Base-by-base conservation (phyloP, 352 stramenopile genomes). In the Globisporangium canariense region DNA sequence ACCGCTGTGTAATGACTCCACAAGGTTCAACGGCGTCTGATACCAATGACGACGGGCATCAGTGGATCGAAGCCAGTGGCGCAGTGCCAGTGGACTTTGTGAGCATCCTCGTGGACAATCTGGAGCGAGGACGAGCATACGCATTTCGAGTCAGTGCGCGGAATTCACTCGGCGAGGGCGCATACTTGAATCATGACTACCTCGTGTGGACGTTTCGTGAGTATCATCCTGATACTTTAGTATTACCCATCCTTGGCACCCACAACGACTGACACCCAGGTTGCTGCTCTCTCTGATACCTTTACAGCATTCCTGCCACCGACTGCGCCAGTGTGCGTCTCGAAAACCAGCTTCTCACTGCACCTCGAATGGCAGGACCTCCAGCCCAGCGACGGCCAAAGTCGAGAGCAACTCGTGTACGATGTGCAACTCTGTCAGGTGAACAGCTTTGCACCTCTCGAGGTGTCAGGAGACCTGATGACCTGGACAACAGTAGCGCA, bases 401-500 rank as follows among this genome's bases (percentile, higher is more conserved):
- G 50, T 14, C 32, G 38, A 18, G 57, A 61, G n/a, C 14, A 46
- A 2, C 13, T 72, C 11, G 36, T 62, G 18, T 77, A 68, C 11
- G 68, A 77, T 18, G 46, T 77, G 40, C 71, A 73, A 34, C 66
- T 75, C 25, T 52, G 53, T 13, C 57, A 66, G 28, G 55, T 75
- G 2, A 53, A 72, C 3, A 51, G 53, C 18, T 14, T 18, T 3
- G 45, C 25, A 30, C 3, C 25, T 18, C 14, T 61, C 1, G 46
- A 47, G 16, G 20, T 3, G 47, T 25, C 18, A 45, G 51, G 32
- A 32, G 52, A 46, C 34, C 18, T 22, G 20, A 56, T 41, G 16
- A 61, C 18, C 20, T 77, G 71, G 71, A 49, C 22, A 13, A 53
- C 40, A 1, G 58, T 60, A 9, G 60, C 58, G 4, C 22, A 59